Percentiles rank a stretch among this genome's conserved stretches.
Conservation (phyloP, 129 eudicot genomes). For the Chrysanthemum seticuspe region DNA sequence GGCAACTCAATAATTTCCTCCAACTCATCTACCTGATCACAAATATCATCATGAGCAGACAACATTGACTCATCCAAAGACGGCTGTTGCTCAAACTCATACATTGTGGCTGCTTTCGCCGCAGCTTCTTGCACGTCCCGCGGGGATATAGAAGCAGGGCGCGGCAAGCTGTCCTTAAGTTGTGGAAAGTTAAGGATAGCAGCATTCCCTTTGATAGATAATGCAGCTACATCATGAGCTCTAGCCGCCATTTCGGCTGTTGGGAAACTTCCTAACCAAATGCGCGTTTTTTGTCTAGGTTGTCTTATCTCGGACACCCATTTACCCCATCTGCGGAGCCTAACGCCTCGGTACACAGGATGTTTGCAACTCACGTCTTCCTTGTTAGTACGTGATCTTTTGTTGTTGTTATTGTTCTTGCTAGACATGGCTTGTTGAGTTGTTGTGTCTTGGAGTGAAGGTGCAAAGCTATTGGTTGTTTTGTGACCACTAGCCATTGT, state of each 20-base stretch:
- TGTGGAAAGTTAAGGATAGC: slow-evolving; percentile 36
- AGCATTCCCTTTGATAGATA: slow-evolving; percentile 30
- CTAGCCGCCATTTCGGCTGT: slow-evolving; percentile 40
- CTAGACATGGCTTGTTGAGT: too few species aligned
- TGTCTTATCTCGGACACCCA: slow-evolving; percentile 45
- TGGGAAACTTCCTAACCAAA: slow-evolving; percentile 40
- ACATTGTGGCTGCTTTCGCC: slow-evolving; percentile 36
- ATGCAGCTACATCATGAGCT: slow-evolving; percentile 38
- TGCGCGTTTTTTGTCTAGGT: slow-evolving; percentile 36
- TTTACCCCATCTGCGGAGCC: slow-evolving; percentile 45
- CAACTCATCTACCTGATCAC: slow-evolving; percentile 39
- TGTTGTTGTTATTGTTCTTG: not conserved
- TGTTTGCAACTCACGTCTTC: slow-evolving; percentile 35
- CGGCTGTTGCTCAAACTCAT: not conserved
- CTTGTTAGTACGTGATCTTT: slow-evolving; percentile 11
- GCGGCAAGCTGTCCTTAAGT: slow-evolving; percentile 34
- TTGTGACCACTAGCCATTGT: slow-evolving; percentile 12
- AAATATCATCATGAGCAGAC: too few species aligned
- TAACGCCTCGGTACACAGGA: slow-evolving; percentile 37
- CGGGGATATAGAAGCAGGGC: slow-evolving; percentile 33
- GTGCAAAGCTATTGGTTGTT: not conserved
- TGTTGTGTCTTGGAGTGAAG: not conserved
- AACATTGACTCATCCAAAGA: slow-evolving; percentile 1
- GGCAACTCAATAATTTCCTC: slow-evolving; percentile 75
- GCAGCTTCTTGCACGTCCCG: slow-evolving; percentile 39